Evolutionary conservation across 78 protist genomes (phyloP), one percentile per base, ranked within the genome.

Genomic region (Mantamonas sphyraenae): DNA sequence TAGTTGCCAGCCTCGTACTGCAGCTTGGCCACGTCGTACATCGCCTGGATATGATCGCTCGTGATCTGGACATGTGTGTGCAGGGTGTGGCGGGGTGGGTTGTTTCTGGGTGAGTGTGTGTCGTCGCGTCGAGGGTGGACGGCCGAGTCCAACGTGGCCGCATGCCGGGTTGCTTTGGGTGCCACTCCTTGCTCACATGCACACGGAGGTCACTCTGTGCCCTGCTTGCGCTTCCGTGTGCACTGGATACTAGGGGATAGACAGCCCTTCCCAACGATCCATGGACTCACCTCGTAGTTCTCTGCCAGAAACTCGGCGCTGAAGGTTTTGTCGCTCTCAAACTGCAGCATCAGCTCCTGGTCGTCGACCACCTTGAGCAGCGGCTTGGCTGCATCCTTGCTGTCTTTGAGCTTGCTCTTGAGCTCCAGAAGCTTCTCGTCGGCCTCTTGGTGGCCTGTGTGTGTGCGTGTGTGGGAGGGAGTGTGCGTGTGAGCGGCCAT

Each of bases 1-100:
- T 83, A 83, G 51, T 77, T 64, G 22, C 83, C 88, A 55, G 43
- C 39, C 47, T 83, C 80, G 31, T 37, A 83, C 56, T 55, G 66
- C 40, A 67, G 51, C 62, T 63, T 50, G 39, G 83, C 88, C 22
- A 50, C 65, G 33, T 45, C 39, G 76, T 68, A 77, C 7, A 77
- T 47, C 42, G 45, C 31, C 24, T 83, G 83, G 22, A 83, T 45
- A n/a, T 10, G 39, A 5, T 45, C 75, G 16, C 50, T 47, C 28
- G 40, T 19, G 59, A 80, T 40, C 58, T 66, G 5, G 37, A 24
- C 7, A 1, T 39, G n/a, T 4, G 40, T 67, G 47, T 24, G 53
- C 5, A 10, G 22, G 12, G 10, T 22, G 16, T 16, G 56, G 5
- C 8, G 3, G 8, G 5, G 3, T 50, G 56, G 8, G 56, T 19